These are phyloP conservation scores for Aureobasidium sp. DNA, from an alignment of 2,329 filamentous ascomycete genomes.

Conservation along the genomic window DNA sequence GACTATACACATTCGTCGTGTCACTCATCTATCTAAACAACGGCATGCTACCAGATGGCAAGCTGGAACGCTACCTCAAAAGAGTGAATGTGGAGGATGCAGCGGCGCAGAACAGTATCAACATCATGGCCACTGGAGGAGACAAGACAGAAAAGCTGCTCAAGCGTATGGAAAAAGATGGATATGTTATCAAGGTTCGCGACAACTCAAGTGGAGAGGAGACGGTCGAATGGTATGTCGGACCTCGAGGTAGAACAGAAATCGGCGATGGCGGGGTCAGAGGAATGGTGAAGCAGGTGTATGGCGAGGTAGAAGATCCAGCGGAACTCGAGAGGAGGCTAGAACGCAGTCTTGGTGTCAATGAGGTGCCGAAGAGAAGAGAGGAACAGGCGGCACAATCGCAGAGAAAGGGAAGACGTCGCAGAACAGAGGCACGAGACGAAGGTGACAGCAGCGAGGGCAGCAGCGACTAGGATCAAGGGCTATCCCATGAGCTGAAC, in stretches of 20 bases:
- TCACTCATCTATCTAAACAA: slow-evolving; percentile 66
- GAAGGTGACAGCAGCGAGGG: slow-evolving; percentile 3
- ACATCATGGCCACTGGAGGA: slow-evolving; percentile 5
- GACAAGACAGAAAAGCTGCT: slow-evolving; percentile 71
- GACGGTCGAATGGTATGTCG: slow-evolving; percentile 72
- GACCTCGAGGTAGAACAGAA: slow-evolving; percentile 78
- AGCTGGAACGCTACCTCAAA: slow-evolving; percentile 67
- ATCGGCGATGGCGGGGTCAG: slow-evolving; percentile 70
- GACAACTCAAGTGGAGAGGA: slow-evolving; percentile 68
- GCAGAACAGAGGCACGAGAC: not conserved
- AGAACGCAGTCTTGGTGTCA: slow-evolving; percentile 27
- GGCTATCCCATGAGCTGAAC: not conserved
- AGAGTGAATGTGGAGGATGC: slow-evolving; percentile 70
- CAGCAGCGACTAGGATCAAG: slow-evolving; percentile 16
- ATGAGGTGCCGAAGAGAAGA: slow-evolving; percentile 2
- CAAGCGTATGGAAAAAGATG: slow-evolving; percentile 68
- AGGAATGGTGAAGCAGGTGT: slow-evolving; percentile 56
- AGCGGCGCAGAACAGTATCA: slow-evolving; percentile 21
- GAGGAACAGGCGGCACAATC: not conserved
- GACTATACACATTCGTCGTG: slow-evolving; percentile 73
- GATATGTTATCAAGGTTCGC: slow-evolving; percentile 69
- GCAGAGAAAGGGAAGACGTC: not conserved
- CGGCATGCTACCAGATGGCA: slow-evolving; percentile 68
- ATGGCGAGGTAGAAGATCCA: slow-evolving; percentile 33
- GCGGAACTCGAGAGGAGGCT: slow-evolving; percentile 30